Conservation (phyloP, 768 basidiomycete species). For the Rhizopogon salebrosus region DNA sequence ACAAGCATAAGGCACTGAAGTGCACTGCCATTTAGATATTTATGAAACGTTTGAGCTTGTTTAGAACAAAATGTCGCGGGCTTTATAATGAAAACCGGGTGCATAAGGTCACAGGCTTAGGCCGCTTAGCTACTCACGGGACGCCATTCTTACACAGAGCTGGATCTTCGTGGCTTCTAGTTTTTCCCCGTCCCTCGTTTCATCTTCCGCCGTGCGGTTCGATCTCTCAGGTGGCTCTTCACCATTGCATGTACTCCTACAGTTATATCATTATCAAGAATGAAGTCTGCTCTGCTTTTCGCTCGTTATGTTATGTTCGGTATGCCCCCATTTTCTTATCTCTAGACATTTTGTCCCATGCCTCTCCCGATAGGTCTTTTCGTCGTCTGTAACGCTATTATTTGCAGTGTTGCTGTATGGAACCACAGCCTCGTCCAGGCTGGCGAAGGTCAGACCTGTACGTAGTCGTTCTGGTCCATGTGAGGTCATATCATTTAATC, state of each 20-base stretch:
- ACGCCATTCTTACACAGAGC: constrained; percentile 17
- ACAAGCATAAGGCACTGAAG: not conserved
- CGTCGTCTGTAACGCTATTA: constrained; percentile 59
- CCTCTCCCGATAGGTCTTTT: constrained; percentile 41
- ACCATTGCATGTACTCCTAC: constrained; percentile 25
- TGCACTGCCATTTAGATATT: not conserved
- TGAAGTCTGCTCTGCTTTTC: constrained; percentile 42
- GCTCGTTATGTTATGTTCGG: constrained; percentile 61
- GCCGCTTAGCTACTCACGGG: too few relatives aligned
- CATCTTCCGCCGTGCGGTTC: constrained; percentile 29
- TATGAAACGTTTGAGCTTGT: not conserved
- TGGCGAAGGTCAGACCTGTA: constrained; percentile 31
- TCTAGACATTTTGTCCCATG: not conserved
- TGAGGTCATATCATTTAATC: constrained; percentile 5
- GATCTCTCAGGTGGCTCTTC: constrained; percentile 15
- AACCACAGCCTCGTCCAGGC: constrained; percentile 48
- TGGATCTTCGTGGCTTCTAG: constrained; percentile 21
- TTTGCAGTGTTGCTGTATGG: constrained; percentile 65
- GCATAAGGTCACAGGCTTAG: not conserved
- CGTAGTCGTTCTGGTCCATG: constrained; percentile 20
- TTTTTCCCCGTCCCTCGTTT: not conserved
- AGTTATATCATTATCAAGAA: constrained; percentile 17
- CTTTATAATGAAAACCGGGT: not conserved
- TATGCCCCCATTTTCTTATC: constrained; percentile 18
- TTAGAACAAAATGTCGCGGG: not conserved